Base-by-base conservation (phyloP, 1,139 yeast species). In the Kodamaea plutei region DNA sequence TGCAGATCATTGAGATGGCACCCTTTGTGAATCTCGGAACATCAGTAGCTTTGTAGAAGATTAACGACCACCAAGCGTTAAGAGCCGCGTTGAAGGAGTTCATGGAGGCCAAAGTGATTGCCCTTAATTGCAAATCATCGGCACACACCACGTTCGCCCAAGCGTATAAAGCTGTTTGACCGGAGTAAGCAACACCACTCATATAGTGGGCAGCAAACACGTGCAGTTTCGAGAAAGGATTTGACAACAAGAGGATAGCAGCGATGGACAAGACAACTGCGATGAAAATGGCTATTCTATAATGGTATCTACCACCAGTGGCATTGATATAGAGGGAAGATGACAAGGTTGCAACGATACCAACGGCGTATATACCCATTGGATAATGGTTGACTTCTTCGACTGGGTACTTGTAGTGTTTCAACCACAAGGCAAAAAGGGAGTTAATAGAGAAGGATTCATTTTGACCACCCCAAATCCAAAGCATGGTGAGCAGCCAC, bases 391-490 rank as follows among this genome's bases (percentile, higher is more conserved):
- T 75, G 45, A 75, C 56, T 17, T 69, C 58, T 2, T 59, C 53
- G 9, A 76, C 58, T 0, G 75, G 45, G 43, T 75, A 75, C 3
- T 56, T 52, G 35, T 54, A 61, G 39, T 64, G 47, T 33, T 60
- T 50, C 37, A 76, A 52, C 72, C 77, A 76, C 21, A 76, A 50
- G 2, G 79, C 69, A 45, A 75, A 69, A 6, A 76, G 55, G 2
- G 76, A 56, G 50, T 75, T 75, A 8, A 75, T 59, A 4, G 71
- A 64, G 47, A 62, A 75, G 13, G 79, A 69, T 41, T 73, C 73
- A 48, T 74, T 75, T 44, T 72, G 76, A 37, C 82, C 82, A n/a
- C 77, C 80, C 30, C 75, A 51, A 1, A 69, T 62, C 79, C 80
- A 76, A 8, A 75, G 62, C 8, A 70, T 44, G 4, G 76, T 66